These are phyloP conservation scores for Pythium biforme DNA, from an alignment of 352 stramenopile genomes.

Conservation along the genomic window DNA sequence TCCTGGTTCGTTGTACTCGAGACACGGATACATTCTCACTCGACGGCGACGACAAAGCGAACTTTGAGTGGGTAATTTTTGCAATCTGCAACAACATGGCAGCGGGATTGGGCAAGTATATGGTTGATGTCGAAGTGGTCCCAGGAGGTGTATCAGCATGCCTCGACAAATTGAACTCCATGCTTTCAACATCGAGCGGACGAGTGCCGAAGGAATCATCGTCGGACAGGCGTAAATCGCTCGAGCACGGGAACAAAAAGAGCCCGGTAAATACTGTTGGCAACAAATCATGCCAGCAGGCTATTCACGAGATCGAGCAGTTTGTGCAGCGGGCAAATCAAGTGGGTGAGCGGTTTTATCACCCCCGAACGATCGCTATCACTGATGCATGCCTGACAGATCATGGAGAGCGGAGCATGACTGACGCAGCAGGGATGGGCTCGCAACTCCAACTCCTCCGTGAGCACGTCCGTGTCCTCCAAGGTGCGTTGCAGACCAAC, in stretches of 20 bases:
- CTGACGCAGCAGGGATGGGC: constrained; percentile 8
- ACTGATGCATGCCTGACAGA: neutral
- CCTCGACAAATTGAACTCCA: constrained; percentile 69
- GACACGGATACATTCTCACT: constrained; percentile 22
- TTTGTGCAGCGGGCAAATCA: constrained; percentile 52
- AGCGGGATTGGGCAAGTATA: constrained; percentile 67
- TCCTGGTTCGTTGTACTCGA: constrained; percentile 37
- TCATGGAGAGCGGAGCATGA: neutral
- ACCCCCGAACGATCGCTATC: constrained; percentile 21
- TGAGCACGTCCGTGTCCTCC: constrained; percentile 20
- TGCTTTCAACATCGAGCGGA: constrained; percentile 38
- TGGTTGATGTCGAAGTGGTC: constrained; percentile 63
- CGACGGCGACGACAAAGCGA: constrained; percentile 52
- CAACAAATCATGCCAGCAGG: constrained; percentile 18
- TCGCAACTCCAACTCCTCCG: constrained; percentile 14
- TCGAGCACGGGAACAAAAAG: neutral
- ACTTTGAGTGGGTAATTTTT: constrained; percentile 80
- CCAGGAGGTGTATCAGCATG: constrained; percentile 53
- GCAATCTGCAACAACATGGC: constrained; percentile 73
- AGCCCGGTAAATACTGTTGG: neutral
- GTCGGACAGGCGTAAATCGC: constrained; percentile 20
- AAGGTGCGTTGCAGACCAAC: neutral
- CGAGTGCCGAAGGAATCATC: constrained; percentile 12
- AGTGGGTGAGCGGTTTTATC: constrained; percentile 58
- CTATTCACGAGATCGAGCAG: constrained; percentile 50